Evolutionary conservation across 805 yeast genomes (phyloP).

Genomic region (Candida quercuum): DNA sequence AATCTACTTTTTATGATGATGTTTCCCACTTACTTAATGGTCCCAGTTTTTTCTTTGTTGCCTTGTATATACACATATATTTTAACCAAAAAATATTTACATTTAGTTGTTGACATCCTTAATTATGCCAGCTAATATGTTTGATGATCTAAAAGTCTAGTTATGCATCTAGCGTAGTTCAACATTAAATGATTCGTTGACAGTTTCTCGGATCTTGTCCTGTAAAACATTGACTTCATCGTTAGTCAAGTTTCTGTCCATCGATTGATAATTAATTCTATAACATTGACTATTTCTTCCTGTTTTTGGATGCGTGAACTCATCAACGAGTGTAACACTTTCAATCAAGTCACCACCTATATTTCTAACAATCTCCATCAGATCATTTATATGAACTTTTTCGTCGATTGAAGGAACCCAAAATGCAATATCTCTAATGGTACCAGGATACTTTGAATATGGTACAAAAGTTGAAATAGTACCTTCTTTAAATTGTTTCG

Average conservation of each 20-base stretch:
- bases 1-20: conserved; percentile 2
- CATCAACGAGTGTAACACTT: conserved; percentile 74
- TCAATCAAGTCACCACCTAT: conserved; percentile 87
- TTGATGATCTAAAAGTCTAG: no score
- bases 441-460: conserved; percentile 87
- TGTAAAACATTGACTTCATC: conserved; percentile 78
- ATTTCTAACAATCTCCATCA: conserved; percentile 87
- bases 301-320: conserved; percentile 81
- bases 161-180: conserved; percentile 53
- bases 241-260: conserved; percentile 88
- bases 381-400: conserved; percentile 71
- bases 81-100: no score
- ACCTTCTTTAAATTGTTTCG: conserved; percentile 62
- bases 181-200: conserved; percentile 48
- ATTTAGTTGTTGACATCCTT: no score
- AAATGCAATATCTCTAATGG: conserved; percentile 83
- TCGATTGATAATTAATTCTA: conserved; percentile 87
- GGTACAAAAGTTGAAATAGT: conserved; percentile 72
- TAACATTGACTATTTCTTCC: conserved; percentile 77
- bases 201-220: conserved; percentile 51
- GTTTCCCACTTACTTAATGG: background rate
- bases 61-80: conserved; percentile 9
- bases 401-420: conserved; percentile 58
- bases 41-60: background rate
- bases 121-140: no score